Conservation (phyloP, 176 grass and related monocot genomes). For the Tuctoria greenei region DNA sequence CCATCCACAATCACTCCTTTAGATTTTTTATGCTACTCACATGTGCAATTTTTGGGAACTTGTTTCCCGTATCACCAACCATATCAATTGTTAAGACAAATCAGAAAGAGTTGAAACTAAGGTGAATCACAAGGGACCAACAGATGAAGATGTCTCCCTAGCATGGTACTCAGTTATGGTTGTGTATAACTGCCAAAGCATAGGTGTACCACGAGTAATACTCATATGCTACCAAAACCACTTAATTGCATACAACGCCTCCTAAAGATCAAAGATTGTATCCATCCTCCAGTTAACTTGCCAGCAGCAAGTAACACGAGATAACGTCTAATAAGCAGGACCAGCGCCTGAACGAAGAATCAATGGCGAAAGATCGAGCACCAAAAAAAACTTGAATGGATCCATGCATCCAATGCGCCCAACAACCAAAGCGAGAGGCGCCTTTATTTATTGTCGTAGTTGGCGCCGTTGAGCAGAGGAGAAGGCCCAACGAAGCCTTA, state of each 20-base stretch:
- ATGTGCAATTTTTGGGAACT: too few relatives aligned
- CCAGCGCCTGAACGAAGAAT: neutral
- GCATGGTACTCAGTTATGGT: neutral
- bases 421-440: slow-evolving; percentile 56
- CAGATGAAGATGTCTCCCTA: neutral
- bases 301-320: slow-evolving; percentile 1
- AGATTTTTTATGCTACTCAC: too few relatives aligned
- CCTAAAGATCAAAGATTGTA: neutral
- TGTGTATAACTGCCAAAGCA: neutral
- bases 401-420: slow-evolving; percentile 40
- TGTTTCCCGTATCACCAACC: too few relatives aligned
- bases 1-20: too few relatives aligned
- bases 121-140: too few relatives aligned
- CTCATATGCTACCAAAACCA: slow-evolving; percentile 15
- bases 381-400: slow-evolving; percentile 50
- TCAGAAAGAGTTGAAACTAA: neutral
- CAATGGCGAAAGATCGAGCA: slow-evolving; percentile 42
- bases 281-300: neutral
- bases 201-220: neutral
- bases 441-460: slow-evolving; percentile 56
- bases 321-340: slow-evolving; percentile 21
- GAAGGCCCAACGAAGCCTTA: slow-evolving; percentile 43
- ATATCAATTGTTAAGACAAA: neutral
- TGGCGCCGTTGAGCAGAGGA: slow-evolving; percentile 44
- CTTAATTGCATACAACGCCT: neutral